Percentiles rank a stretch among this genome's conserved stretches.
These are phyloP conservation scores for Cetraspora pellucida DNA, from an alignment of 192 early-diverging fungal genomes.

Conservation along the genomic window DNA sequence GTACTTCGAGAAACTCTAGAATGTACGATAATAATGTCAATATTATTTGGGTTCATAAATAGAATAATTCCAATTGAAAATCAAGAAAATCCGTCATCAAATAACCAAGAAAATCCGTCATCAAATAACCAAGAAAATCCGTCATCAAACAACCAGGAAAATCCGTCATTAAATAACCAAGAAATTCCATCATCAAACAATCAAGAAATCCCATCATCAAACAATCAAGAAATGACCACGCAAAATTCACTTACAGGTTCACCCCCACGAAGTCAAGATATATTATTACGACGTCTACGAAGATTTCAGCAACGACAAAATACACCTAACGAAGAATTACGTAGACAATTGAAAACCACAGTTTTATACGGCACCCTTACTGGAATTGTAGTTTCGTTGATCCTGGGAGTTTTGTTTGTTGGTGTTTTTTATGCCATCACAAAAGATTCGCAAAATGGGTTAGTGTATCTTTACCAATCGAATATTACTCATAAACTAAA, in stretches of 20 bases:
- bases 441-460: constrained; percentile 40
- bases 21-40: constrained; percentile 69
- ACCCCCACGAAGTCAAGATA: no score
- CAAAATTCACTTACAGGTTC: no score
- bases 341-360: constrained; percentile 57
- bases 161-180: no score
- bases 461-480: neutral
- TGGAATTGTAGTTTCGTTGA: constrained; percentile 68
- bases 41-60: constrained; percentile 75
- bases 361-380: constrained; percentile 74
- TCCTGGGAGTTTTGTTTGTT: constrained; percentile 76
- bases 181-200: no score
- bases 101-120: no score
- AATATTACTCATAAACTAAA: neutral
- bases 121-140: no score
- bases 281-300: no score
- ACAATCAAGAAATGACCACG: no score
- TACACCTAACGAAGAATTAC: constrained; percentile 31
- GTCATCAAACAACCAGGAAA: no score
- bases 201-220: no score
- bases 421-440: constrained; percentile 65
- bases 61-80: constrained; percentile 60
- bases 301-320: no score
- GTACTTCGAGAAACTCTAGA: constrained; percentile 84
- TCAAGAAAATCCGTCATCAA: neutral